phyloP scores from a whole-genome alignment of 805 yeast genomes.

The Candida ulmi region DNA sequence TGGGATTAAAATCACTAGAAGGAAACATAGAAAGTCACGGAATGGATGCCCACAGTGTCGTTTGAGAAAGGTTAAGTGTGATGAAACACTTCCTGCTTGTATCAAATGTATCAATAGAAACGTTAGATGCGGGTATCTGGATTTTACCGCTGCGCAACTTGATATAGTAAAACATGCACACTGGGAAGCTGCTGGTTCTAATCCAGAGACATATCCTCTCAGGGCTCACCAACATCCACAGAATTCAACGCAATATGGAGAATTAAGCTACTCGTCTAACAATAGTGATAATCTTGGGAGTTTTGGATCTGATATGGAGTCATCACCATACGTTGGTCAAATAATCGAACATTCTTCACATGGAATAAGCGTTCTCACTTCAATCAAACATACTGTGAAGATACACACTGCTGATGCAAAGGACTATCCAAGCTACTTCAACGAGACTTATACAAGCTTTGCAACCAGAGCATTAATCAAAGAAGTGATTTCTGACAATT shows the following conservation, averaged over 20 bases:
- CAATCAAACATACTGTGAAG: too few relatives aligned
- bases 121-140: slow-evolving; percentile 15
- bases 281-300: too few relatives aligned
- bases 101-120: slow-evolving; percentile 33
- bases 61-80: slow-evolving; percentile 55
- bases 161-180: slow-evolving; percentile 10
- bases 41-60: slow-evolving; percentile 53
- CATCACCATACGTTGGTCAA: too few relatives aligned
- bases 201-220: slow-evolving; percentile 3
- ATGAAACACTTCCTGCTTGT: slow-evolving; percentile 53
- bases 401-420: background rate
- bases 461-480: background rate
- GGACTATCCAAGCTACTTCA: background rate
- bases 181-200: slow-evolving; percentile 2
- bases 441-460: background rate
- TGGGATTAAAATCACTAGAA: too few relatives aligned
- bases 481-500: background rate
- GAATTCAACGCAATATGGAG: background rate
- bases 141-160: slow-evolving; percentile 9
- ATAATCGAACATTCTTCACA: background rate
- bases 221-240: background rate
- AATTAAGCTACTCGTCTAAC: background rate
- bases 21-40: slow-evolving; percentile 29
- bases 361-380: too few relatives aligned
- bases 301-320: too few relatives aligned